Evolutionary conservation across 345 rosid genomes (phyloP).

Genomic region (Raphanus raphanistrum): DNA sequence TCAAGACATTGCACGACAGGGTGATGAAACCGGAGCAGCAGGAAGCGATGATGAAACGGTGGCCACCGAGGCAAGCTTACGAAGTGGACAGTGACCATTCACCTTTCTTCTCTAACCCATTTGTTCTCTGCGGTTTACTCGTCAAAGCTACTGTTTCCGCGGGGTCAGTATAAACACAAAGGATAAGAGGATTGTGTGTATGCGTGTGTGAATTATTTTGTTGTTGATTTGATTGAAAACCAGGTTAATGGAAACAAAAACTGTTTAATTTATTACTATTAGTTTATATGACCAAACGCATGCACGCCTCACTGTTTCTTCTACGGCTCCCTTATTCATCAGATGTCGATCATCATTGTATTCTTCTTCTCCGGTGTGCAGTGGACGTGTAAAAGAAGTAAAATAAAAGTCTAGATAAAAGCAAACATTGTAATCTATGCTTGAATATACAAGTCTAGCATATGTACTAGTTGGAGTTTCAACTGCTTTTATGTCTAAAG

Average conservation of each 20-base stretch:
- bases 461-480: neutral
- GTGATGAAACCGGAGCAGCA: conserved; percentile 75
- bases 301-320: no score
- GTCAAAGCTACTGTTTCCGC: conserved; percentile 56
- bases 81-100: conserved; percentile 75
- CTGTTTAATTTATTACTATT: neutral
- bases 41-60: conserved; percentile 64
- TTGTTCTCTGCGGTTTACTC: conserved; percentile 65
- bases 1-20: conserved; percentile 62
- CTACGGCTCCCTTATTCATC: no score
- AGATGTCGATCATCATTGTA: no score
- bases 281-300: no score
- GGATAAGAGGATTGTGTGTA: neutral
- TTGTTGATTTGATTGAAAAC: neutral
- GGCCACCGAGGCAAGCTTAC: conserved; percentile 68
- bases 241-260: neutral
- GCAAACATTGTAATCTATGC: neutral
- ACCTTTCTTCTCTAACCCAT: conserved; percentile 79
- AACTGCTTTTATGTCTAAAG: neutral
- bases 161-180: conserved; percentile 20
- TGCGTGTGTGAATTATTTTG: neutral
- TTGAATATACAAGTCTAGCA: neutral
- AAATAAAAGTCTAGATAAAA: neutral
- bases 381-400: neutral
- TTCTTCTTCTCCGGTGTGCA: no score